Percentiles rank a stretch among this genome's conserved stretches.
These are phyloP conservation scores for Tetracladium setigerum DNA, from an alignment of 495 filamentous ascomycete genomes.

Conservation along the genomic window DNA sequence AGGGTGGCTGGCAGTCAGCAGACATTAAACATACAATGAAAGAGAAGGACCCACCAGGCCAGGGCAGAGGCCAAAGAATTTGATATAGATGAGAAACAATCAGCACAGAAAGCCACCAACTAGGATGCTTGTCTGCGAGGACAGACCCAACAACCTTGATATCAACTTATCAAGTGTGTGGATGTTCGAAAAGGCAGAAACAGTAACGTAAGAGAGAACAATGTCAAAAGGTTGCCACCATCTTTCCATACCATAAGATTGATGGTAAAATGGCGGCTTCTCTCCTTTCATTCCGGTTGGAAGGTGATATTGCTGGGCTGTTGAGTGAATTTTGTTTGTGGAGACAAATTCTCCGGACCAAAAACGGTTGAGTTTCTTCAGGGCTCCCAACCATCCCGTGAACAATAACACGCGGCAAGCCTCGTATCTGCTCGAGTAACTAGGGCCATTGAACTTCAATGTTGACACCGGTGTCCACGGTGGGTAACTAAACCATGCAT, in stretches of 20 bases:
- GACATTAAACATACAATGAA: constrained; percentile 4
- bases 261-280: background rate
- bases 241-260: background rate
- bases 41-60: background rate
- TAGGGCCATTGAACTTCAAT: constrained; percentile 11
- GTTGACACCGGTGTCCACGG: background rate
- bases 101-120: background rate
- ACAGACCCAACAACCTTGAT: background rate
- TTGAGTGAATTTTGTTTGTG: constrained; percentile 10
- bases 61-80: background rate
- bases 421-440: constrained; percentile 3
- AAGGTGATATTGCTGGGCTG: background rate
- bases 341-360: background rate
- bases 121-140: background rate
- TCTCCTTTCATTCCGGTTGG: constrained; percentile 14
- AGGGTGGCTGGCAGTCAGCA: constrained; percentile 12
- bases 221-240: background rate
- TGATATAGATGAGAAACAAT: background rate
- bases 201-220: background rate
- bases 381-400: constrained; percentile 10
- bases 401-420: constrained; percentile 5
- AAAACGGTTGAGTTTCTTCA: background rate
- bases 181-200: background rate
- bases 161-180: background rate
- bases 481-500: constrained; percentile 10